phyloP scores from a whole-genome alignment of 306 rosid species.

The Cucumis melo region DNA sequence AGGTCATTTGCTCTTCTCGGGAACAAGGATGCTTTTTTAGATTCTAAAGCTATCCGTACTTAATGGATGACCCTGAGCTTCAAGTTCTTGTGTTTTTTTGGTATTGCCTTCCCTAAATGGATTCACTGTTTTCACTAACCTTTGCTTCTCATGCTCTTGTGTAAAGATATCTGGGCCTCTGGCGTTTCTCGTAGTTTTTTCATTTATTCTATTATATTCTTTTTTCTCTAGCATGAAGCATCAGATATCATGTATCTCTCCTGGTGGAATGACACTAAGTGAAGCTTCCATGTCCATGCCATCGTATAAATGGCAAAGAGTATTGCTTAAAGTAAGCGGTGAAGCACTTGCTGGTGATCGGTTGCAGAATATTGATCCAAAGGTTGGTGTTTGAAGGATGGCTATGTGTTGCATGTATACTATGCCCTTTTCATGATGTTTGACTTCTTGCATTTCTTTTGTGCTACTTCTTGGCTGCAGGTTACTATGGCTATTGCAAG shows the following conservation, averaged over 20 bases:
- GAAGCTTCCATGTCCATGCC: conserved; percentile 32
- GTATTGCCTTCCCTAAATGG: not conserved
- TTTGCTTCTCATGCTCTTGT: not conserved
- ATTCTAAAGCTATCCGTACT: not conserved
- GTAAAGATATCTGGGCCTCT: not conserved
- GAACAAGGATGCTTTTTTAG: not conserved
- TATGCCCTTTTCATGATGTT: not conserved
- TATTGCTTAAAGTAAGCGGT: conserved; percentile 93
- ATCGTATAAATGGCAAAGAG: conserved; percentile 69
- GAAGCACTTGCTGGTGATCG: conserved; percentile 97
- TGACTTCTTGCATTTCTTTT: not conserved
- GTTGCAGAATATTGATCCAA: conserved; percentile 78
- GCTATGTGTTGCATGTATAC: not conserved
- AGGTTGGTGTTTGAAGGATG: conserved; percentile 30
- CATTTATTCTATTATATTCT: not conserved
- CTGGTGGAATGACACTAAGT: conserved; percentile 40
- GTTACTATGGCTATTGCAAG: conserved; percentile 86
- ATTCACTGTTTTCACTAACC: not conserved
- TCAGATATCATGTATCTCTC: conserved; percentile 40
- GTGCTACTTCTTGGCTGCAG: conserved; percentile 19
- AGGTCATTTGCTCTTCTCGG: not conserved
- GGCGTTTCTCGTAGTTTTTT: not conserved
- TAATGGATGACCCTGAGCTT: not conserved
- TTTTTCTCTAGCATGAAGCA: conserved; percentile 21
- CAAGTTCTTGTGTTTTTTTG: not conserved